These are phyloP conservation scores for Picochlorum costavermella DNA, from an alignment of 139 green algal species.

Conservation along the genomic window DNA sequence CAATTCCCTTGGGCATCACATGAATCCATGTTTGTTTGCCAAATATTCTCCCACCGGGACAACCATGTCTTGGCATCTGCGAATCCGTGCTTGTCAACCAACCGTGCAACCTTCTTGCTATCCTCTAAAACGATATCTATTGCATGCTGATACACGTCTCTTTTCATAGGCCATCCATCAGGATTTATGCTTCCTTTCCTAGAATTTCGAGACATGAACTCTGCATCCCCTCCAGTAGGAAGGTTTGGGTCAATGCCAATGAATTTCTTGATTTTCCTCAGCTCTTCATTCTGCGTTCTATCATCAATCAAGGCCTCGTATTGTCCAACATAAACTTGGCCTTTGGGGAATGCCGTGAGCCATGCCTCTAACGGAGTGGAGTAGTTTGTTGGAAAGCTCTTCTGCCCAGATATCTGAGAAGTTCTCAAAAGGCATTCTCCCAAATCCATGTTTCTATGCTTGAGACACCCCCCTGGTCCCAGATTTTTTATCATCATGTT, in stretches of 20 bases:
- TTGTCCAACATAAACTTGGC: slow-evolving; percentile 8
- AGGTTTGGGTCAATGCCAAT: slow-evolving; percentile 10
- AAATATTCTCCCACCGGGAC: slow-evolving; percentile 8
- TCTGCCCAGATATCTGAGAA: slow-evolving; percentile 2
- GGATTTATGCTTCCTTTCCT: slow-evolving; percentile 11
- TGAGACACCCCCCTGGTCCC: neutral
- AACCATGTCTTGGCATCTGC: slow-evolving; percentile 3
- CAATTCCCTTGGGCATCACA: slow-evolving; percentile 12
- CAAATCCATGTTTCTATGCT: neutral
- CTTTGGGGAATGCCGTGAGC: neutral
- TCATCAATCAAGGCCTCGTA: slow-evolving; percentile 8
- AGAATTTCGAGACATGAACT: slow-evolving; percentile 1
- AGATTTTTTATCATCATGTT: neutral
- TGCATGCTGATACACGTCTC: slow-evolving; percentile 3
- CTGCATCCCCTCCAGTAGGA: neutral
- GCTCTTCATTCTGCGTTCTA: neutral
- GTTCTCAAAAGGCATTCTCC: neutral
- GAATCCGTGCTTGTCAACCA: slow-evolving; percentile 7
- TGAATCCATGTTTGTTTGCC: slow-evolving; percentile 5
- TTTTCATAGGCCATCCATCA: slow-evolving; percentile 16
- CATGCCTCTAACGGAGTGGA: slow-evolving; percentile 1
- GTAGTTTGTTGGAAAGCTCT: neutral
- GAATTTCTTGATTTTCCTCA: slow-evolving; percentile 3
- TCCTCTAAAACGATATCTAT: slow-evolving; percentile 6
- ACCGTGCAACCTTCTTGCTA: neutral